Evolutionary conservation across 208 protist genomes (phyloP), one percentile per base, ranked within the genome.

Genomic region (Tritrichomonas foetus): DNA sequence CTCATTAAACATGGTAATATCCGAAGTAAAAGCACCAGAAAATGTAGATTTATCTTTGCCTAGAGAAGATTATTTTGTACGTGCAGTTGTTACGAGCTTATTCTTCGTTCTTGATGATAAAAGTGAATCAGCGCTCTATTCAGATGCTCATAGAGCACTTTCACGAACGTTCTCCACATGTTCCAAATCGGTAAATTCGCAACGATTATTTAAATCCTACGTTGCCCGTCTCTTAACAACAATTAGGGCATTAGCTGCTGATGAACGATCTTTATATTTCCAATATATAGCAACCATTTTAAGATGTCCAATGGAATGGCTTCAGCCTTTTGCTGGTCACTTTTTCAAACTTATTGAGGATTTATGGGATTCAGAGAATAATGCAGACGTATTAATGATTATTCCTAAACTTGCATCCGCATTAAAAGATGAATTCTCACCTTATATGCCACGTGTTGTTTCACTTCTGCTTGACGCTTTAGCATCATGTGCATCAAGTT

Each of bases 391-490:
- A 20, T 5, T 89, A 27, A 3, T 27, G 5, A 27, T 89, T 0
- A 89, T 89, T 61, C 41, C 47, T 11, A 25, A 44, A 57, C 30
- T 89, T 5, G 78, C 78, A 61, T 27, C 20, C 14, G 16, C 47
- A 53, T 49, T 89, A n/a, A 89, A 89, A 89, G 78, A 89, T 44
- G 78, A 33, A 13, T 89, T 89, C n/a, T 14, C 44, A 30, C 78
- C 25, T 44, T 89, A 89, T 57, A 57, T 89, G 1, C 78, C 78
- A 27, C 33, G 41, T 8, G 41, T 89, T 27, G 41, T 49, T 33
- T 57, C 78, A 20, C 27, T 57, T 11, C 44, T 89, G 39, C 27
- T 89, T 0, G 44, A 89, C 22, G 78, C 33, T 8, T 57, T 89
- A 57, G 33, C 78, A 39, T 44, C 44, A 22, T 61, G 53, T 61